Evolutionary conservation across 176 grass and related monocot genomes (phyloP), one percentile per base, ranked within the genome.

Genomic region (Oryza nivara): DNA sequence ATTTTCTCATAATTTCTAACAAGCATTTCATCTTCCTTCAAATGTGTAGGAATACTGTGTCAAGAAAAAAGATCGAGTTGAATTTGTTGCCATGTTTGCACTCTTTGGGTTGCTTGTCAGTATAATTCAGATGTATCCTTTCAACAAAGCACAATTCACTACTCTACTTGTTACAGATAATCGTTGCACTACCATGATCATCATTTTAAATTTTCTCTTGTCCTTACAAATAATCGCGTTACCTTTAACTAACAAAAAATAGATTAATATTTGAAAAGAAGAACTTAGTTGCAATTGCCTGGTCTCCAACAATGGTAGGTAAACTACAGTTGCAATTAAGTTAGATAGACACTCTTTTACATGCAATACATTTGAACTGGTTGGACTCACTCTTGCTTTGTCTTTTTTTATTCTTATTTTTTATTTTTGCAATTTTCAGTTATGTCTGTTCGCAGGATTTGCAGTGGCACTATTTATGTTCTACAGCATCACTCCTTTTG

Each of bases 1-100:
- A 72, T 52, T 85, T 89, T 84, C 7, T 73, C 41, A 51, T 60
- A 15, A 68, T 56, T 65, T 69, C 20, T 45, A 79, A 54, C 9
- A 70, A 52, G 11, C 36, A 76, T 47, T 69, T 12, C 9, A 46
- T 28, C 80, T 77, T 75, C 68, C 34, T 84, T 58, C 6, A 47
- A 47, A 47, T 77, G 13, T 89, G 83, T 38, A 96, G 94, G 94
- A 96, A 85, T 93, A 83, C 54, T 93, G 88, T 72, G 86, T 93
- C 38, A 96, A 96, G 73, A 92, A 85, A 82, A 93, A 89, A 73
- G 91, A 96, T 26, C 86, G 48, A 83, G 89, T 96, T 70, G 94
- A 96, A 88, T 70, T 96, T 80, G 80, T 96, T 3, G 81, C 86
- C 4, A 96, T 96, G 91, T 78, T 93, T 77, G 94, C 86, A 67